Percentiles rank a stretch among this genome's conserved stretches.
These are phyloP conservation scores for Viscum album DNA, from an alignment of 177 flowering plant species.

Conservation along the genomic window DNA sequence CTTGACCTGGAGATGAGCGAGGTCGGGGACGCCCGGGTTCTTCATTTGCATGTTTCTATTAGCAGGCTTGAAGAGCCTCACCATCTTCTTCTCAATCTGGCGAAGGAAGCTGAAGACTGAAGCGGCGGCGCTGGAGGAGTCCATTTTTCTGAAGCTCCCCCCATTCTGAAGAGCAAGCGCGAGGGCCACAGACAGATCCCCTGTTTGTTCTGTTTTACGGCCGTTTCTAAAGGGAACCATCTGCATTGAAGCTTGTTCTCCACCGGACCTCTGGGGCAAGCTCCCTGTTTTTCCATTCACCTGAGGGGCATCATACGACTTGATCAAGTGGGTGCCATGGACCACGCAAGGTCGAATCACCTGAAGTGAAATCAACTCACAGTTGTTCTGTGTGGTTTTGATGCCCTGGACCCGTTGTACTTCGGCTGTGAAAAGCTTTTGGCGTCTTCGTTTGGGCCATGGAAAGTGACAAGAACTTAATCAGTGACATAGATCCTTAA, in stretches of 20 bases:
- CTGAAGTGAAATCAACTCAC: conserved; percentile 25
- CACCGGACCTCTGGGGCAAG: conserved; percentile 13
- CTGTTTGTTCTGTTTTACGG: conserved; percentile 26
- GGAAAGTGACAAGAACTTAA: neutral
- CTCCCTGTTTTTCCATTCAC: conserved; percentile 15
- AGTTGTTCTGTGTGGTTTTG: conserved; percentile 21
- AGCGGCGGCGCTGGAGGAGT: conserved; percentile 22
- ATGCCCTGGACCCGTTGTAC: conserved; percentile 30
- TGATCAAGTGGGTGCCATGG: conserved; percentile 5
- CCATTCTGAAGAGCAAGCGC: conserved; percentile 59
- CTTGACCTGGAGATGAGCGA: conserved; percentile 45
- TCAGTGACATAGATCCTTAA: neutral
- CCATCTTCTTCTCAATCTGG: conserved; percentile 25
- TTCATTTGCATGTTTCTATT: too few species aligned
- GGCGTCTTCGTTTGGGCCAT: conserved; percentile 16
- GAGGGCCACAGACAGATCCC: conserved; percentile 54
- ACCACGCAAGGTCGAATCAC: neutral
- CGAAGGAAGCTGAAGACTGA: conserved; percentile 32
- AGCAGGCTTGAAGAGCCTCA: conserved; percentile 23
- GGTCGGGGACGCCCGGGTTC: conserved; percentile 26
- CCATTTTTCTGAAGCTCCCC: conserved; percentile 30
- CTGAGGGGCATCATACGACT: conserved; percentile 27
- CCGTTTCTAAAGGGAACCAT: conserved; percentile 40
- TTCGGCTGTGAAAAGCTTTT: conserved; percentile 28
- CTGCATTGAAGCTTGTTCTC: conserved; percentile 34